A percentile compares a stretch with the other conserved stretches of the same genome.
Conservation (phyloP, 2,329 filamentous ascomycete genomes). For the Arachnopeziza araneosa region DNA sequence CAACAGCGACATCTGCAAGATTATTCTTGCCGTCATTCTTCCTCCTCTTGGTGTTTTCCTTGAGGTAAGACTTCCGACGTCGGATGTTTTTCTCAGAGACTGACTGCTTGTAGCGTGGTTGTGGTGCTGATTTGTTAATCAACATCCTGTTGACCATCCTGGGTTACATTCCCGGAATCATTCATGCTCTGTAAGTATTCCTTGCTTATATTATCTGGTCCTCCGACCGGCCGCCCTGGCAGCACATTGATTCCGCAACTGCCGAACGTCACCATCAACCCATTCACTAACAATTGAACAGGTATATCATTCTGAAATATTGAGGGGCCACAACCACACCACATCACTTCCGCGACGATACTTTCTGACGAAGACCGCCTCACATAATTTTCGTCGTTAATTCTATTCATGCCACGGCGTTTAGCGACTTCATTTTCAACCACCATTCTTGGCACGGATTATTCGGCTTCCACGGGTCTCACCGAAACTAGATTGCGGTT, state of each 20-base stretch:
- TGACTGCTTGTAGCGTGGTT: constrained; percentile 55
- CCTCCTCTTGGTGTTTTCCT: constrained; percentile 91
- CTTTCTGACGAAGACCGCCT: constrained; percentile 13
- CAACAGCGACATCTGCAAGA: constrained; percentile 68
- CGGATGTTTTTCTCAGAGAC: neutral
- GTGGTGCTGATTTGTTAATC: constrained; percentile 81
- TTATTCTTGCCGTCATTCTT: constrained; percentile 83
- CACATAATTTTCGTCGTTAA: constrained; percentile 11
- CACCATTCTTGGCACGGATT: constrained; percentile 15
- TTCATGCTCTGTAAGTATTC: constrained; percentile 73
- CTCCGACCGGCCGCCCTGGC: neutral
- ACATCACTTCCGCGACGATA: neutral
- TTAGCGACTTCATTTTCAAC: constrained; percentile 10
- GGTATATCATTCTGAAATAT: constrained; percentile 86
- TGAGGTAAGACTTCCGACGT: constrained; percentile 41
- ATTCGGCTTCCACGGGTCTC: constrained; percentile 9
- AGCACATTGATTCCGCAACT: neutral
- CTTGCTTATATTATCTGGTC: neutral
- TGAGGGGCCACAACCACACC: constrained; percentile 38
- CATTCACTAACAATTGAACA: constrained; percentile 29
- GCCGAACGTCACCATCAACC: neutral
- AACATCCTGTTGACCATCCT: constrained; percentile 84
- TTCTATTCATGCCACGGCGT: constrained; percentile 11
- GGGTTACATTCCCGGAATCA: constrained; percentile 71
- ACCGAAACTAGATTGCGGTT: constrained; percentile 3